Evolutionary conservation across 2,329 filamentous ascomycete species (phyloP).

Genomic region (Thermomyces lanuginosus): DNA sequence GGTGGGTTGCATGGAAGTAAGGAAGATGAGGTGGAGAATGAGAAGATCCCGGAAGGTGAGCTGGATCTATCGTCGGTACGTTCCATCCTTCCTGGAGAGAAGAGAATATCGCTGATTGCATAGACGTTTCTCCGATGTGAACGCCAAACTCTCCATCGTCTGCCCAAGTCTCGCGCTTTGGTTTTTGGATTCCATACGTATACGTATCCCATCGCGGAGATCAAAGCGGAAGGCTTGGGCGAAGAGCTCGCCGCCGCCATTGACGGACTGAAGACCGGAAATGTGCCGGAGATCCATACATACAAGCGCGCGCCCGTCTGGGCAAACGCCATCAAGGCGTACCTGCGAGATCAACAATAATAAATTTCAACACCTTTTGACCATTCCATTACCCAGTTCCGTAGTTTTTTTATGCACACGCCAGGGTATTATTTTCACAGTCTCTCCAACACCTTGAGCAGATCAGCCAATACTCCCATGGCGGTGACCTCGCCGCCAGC

Average conservation of each 20-base stretch:
- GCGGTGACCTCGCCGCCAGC: slow-evolving; percentile 91
- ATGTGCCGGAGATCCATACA: slow-evolving; percentile 39
- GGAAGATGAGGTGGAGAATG: slow-evolving; percentile 9
- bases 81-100: slow-evolving; percentile 6
- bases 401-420: not conserved
- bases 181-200: slow-evolving; percentile 50
- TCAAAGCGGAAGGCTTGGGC: slow-evolving; percentile 41
- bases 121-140: slow-evolving; percentile 39
- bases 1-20: slow-evolving; percentile 18
- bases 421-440: slow-evolving; percentile 22
- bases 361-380: not conserved
- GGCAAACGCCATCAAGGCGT: slow-evolving; percentile 39
- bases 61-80: slow-evolving; percentile 31
- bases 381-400: not conserved
- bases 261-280: slow-evolving; percentile 42
- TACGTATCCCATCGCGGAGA: slow-evolving; percentile 37
- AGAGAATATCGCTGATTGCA: slow-evolving; percentile 5
- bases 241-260: slow-evolving; percentile 40
- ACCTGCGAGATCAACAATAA: slow-evolving; percentile 23
- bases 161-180: slow-evolving; percentile 37
- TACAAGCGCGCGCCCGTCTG: slow-evolving; percentile 44
- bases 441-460: slow-evolving; percentile 72
- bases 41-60: slow-evolving; percentile 16
- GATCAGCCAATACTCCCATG: slow-evolving; percentile 89
- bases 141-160: slow-evolving; percentile 44